Percentiles rank a stretch among this genome's conserved stretches.
Conservation (phyloP, 2,329 filamentous ascomycete species). For the Setomelanomma holmii region DNA sequence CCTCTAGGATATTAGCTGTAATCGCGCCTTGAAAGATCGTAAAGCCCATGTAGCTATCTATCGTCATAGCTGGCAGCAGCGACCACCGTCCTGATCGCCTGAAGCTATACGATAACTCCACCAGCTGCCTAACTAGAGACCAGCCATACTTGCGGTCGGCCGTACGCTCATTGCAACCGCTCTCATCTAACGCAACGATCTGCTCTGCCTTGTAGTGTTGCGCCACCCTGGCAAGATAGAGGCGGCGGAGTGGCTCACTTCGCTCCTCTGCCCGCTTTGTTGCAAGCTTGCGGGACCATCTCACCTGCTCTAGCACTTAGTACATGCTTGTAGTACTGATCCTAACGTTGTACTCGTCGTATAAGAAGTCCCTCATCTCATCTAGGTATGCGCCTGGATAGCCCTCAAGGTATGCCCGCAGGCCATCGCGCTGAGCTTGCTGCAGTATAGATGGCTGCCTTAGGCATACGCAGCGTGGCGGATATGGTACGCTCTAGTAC, state of each 20-base stretch:
- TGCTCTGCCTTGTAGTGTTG: constrained; percentile 14
- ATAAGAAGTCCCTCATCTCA: no score
- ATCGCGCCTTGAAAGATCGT: constrained; percentile 7
- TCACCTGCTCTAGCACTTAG: constrained; percentile 1
- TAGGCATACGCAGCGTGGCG: no score
- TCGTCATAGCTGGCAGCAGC: constrained; percentile 14
- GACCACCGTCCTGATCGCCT: constrained; percentile 3
- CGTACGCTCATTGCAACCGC: constrained; percentile 16
- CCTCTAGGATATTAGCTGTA: constrained; percentile 2
- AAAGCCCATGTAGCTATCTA: constrained; percentile 8
- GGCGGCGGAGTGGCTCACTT: constrained; percentile 1
- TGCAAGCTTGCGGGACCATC: constrained; percentile 7
- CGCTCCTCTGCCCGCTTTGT: constrained; percentile 10
- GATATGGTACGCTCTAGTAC: no score
- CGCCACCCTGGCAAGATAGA: constrained; percentile 14
- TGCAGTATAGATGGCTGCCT: no score
- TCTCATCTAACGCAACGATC: constrained; percentile 15
- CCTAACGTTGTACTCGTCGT: no score
- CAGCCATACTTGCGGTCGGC: constrained; percentile 16
- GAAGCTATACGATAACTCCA: neutral
- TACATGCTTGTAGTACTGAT: no score
- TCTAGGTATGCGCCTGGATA: no score
- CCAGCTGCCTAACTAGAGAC: constrained; percentile 2
- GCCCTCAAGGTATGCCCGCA: no score
- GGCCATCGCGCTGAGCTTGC: no score